A percentile compares a stretch with the other conserved stretches of the same genome.
These are phyloP conservation scores for Aureobasidium sp. DNA, from an alignment of 2,329 filamentous ascomycete genomes.

Conservation along the genomic window DNA sequence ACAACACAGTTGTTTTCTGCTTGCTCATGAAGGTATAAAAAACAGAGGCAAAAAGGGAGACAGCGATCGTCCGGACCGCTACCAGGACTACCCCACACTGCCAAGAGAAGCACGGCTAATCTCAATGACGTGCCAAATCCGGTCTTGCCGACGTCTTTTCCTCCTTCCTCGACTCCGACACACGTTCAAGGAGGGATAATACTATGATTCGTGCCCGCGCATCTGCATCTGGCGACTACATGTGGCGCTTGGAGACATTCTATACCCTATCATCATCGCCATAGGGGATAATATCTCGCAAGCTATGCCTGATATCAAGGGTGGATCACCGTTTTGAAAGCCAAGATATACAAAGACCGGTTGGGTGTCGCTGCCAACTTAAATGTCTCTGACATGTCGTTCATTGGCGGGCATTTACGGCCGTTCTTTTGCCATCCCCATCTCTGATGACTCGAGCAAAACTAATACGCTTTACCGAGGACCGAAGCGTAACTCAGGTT, in stretches of 20 bases:
- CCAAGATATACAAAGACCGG: constrained; percentile 7
- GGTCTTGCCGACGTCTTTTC: neutral
- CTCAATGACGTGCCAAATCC: constrained; percentile 1
- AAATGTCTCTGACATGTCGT: constrained; percentile 3
- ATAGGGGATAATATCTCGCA: neutral
- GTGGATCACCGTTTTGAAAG: neutral
- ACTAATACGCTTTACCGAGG: neutral
- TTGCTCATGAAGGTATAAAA: neutral
- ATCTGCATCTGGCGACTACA: neutral
- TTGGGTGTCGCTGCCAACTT: constrained; percentile 6
- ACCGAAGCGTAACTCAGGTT: neutral
- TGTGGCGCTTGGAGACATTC: too few relatives aligned
- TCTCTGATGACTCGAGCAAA: constrained; percentile 2
- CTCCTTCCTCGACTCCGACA: neutral
- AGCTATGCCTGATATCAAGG: neutral
- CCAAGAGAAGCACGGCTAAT: neutral
- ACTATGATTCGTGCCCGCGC: neutral
- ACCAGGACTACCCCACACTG: constrained; percentile 1
- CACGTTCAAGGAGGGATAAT: neutral
- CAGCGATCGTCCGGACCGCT: neutral
- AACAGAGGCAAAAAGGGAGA: neutral
- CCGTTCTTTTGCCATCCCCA: neutral
- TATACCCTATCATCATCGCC: too few relatives aligned
- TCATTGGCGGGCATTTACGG: constrained; percentile 14
- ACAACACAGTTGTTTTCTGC: neutral